These are phyloP conservation scores for Fusarium citri DNA, from an alignment of 2,329 filamentous ascomycete genomes.

Conservation along the genomic window DNA sequence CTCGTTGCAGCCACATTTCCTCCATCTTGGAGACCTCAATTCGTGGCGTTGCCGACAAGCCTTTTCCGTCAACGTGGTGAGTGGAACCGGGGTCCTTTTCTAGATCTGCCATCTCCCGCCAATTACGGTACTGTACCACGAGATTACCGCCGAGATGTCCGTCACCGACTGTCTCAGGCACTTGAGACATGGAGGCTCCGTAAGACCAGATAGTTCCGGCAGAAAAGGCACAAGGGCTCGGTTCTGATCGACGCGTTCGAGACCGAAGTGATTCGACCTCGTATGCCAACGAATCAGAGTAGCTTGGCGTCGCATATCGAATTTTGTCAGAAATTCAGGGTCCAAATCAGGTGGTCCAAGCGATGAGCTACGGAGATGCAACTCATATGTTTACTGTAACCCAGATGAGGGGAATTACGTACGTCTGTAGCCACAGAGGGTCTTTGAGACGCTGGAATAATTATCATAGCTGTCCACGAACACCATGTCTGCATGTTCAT, in stretches of 20 bases:
- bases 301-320: slow-evolving; percentile 19
- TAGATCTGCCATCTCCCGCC: slow-evolving; percentile 8
- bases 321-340: slow-evolving; percentile 34
- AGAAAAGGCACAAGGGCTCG: slow-evolving; percentile 9
- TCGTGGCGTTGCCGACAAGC: slow-evolving; percentile 35
- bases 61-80: slow-evolving; percentile 13
- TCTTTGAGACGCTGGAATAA: slow-evolving; percentile 8
- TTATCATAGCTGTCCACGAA: background rate
- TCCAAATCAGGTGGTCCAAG: slow-evolving; percentile 36
- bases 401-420: slow-evolving; percentile 14
- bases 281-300: slow-evolving; percentile 14
- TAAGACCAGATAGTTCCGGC: slow-evolving; percentile 1
- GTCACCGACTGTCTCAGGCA: slow-evolving; percentile 29
- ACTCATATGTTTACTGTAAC: slow-evolving; percentile 14
- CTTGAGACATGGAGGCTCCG: background rate
- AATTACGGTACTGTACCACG: background rate
- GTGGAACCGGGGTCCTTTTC: slow-evolving; percentile 12
- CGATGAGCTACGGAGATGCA: slow-evolving; percentile 20
- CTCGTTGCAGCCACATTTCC: slow-evolving; percentile 45
- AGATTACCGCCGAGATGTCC: slow-evolving; percentile 5
- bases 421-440: slow-evolving; percentile 6
- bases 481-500: background rate
- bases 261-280: slow-evolving; percentile 17
- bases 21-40: slow-evolving; percentile 15
- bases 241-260: slow-evolving; percentile 27